Percentiles rank a stretch among this genome's conserved stretches.
These are phyloP conservation scores for Ophiostoma australiae DNA, from an alignment of 2,329 filamentous ascomycete genomes.

Conservation along the genomic window DNA sequence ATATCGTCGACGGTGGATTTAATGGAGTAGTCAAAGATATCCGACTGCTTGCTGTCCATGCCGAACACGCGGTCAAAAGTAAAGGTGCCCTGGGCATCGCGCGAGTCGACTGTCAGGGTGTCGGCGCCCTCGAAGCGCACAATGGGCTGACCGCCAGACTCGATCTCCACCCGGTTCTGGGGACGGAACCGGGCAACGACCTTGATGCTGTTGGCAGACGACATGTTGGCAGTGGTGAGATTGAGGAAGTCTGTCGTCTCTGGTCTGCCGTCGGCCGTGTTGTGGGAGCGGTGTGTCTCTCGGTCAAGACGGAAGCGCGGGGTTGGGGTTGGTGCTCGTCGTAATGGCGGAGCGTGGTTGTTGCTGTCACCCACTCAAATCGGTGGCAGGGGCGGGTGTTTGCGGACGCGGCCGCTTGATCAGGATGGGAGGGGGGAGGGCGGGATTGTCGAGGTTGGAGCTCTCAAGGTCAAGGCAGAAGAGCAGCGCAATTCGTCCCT, in stretches of 20 bases:
- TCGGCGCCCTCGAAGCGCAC: constrained; percentile 85
- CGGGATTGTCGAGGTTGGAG: not conserved
- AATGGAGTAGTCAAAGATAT: constrained; percentile 98
- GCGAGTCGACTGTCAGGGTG: constrained; percentile 78
- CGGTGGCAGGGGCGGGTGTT: constrained; percentile 6
- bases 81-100: constrained; percentile 77
- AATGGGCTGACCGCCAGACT: constrained; percentile 84
- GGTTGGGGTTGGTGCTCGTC: constrained; percentile 3
- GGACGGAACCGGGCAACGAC: constrained; percentile 97
- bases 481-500: not conserved
- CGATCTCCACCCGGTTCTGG: constrained; percentile 90
- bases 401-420: constrained; percentile 13
- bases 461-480: not conserved
- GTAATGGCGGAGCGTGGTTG: constrained; percentile 18
- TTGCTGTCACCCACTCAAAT: constrained; percentile 17
- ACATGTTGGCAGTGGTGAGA: constrained; percentile 42
- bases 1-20: constrained; percentile 95
- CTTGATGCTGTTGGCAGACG: constrained; percentile 63
- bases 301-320: constrained; percentile 6
- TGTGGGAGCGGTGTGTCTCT: not conserved
- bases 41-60: constrained; percentile 82
- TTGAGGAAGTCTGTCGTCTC: not conserved
- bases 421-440: not conserved
- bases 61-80: constrained; percentile 98
- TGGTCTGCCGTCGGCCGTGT: constrained; percentile 13